Conservation (phyloP, 768 basidiomycete genomes). For the Suillus weaverae region DNA sequence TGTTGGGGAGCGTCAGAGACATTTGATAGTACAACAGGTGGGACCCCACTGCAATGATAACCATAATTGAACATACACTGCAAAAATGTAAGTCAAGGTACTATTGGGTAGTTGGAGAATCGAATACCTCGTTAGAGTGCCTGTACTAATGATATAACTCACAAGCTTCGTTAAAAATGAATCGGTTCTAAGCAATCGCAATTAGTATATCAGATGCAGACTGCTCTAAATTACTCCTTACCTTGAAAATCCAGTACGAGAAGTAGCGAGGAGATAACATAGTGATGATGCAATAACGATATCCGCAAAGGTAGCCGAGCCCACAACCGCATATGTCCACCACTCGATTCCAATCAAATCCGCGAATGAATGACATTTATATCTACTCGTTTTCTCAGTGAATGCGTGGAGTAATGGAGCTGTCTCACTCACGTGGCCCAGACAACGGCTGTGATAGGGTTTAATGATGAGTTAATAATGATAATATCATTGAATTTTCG, state of each 20-base stretch:
- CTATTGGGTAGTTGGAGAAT: neutral
- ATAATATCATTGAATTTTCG: neutral
- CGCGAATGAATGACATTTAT: neutral
- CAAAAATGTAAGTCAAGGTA: neutral
- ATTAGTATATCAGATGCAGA: neutral
- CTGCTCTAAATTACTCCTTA: neutral
- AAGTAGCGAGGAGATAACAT: neutral
- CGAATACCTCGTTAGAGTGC: neutral
- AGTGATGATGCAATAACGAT: neutral
- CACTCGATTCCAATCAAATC: neutral
- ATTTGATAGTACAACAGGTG: neutral
- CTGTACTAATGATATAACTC: neutral
- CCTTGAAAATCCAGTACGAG: neutral
- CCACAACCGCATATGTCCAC: neutral
- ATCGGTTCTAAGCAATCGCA: neutral
- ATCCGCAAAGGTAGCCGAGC: neutral
- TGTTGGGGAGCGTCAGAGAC: neutral
- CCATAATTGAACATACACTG: neutral
- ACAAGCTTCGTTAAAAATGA: neutral
- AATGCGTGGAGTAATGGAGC: neutral
- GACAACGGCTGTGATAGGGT: neutral
- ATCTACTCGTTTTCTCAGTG: neutral
- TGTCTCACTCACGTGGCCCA: neutral
- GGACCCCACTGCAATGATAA: neutral
- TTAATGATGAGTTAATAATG: neutral